phyloP scores from a whole-genome alignment of 257 asterid species.

The Capsicum baccatum region DNA sequence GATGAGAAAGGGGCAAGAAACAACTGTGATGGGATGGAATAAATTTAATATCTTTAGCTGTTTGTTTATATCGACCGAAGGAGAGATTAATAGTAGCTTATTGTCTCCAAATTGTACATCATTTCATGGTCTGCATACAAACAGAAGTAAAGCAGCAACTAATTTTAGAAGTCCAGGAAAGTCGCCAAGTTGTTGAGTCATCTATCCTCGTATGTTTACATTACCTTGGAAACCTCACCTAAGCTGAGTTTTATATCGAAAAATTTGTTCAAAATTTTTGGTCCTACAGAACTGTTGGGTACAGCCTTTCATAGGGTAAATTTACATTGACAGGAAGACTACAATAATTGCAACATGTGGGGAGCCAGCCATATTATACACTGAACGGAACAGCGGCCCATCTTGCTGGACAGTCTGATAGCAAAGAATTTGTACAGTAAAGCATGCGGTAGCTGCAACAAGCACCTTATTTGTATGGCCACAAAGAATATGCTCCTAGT shows the following conservation, averaged over 20 bases:
- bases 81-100: too few species aligned
- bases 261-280: neutral
- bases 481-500: neutral
- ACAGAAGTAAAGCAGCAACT: too few species aligned
- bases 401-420: neutral
- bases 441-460: neutral
- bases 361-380: neutral
- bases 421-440: neutral
- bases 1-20: too few species aligned
- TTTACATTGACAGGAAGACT: conserved; percentile 23
- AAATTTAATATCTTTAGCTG: too few species aligned
- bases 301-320: conserved; percentile 12
- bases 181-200: too few species aligned
- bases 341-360: conserved; percentile 11
- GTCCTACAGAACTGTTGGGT: neutral
- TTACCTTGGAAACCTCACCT: too few species aligned
- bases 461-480: neutral
- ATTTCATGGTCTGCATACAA: too few species aligned
- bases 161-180: too few species aligned
- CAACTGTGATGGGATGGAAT: too few species aligned
- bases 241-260: neutral
- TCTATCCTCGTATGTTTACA: too few species aligned
- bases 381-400: neutral
- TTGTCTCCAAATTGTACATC: too few species aligned
- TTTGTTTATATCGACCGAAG: too few species aligned